Base-by-base conservation (phyloP, 2,329 filamentous ascomycete species). In the Helminthosporium solani region DNA sequence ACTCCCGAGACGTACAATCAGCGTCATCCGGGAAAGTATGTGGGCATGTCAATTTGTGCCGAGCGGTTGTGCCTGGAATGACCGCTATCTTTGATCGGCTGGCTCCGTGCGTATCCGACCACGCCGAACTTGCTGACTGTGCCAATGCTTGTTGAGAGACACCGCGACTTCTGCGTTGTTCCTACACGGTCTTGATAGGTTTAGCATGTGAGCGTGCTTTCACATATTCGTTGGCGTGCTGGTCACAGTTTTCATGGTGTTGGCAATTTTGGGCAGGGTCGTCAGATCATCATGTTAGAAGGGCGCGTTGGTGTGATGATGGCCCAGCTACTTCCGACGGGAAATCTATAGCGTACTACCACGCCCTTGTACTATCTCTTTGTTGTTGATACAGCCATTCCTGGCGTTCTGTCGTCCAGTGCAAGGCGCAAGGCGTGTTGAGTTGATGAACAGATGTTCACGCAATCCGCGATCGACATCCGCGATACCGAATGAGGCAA, bases 81-180 rank as follows among this genome's bases (percentile, higher is more conserved):
- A 39, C 47, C 47, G 47, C 25, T 36, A 28, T 38, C 42, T 35
- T 46, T 43, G 36, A 41, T 21, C 25, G 15, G 33, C 28, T 45
- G 36, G 38, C 42, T 46, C 47, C 47, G 47, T 37, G 35, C 39
- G 23, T 49, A 49, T 25, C 47, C 47, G 47, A 27, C 19, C 42
- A 43, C 33, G 36, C 46, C 41, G 37, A 40, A 14, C 7, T 25
- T n/a, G n/a, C n/a, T n/a, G 18, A 14, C 19, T 11, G 20, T 15
- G 12, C 20, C 9, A 25, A 18, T 9, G 16, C 16, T 12, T 8
- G 5, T 25, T 25, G 23, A 25, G 23, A 9, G 6, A 25, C 23
- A 9, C 7, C 12, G 14, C 5, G 28, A 12, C 5, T 14, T 31
- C 7, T 31, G 8, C 28, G 28, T 12, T 31, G 23, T 25, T 25